Evolutionary conservation across 108 stramenopile species (phyloP).

Genomic region (Craspedostauros australis): DNA sequence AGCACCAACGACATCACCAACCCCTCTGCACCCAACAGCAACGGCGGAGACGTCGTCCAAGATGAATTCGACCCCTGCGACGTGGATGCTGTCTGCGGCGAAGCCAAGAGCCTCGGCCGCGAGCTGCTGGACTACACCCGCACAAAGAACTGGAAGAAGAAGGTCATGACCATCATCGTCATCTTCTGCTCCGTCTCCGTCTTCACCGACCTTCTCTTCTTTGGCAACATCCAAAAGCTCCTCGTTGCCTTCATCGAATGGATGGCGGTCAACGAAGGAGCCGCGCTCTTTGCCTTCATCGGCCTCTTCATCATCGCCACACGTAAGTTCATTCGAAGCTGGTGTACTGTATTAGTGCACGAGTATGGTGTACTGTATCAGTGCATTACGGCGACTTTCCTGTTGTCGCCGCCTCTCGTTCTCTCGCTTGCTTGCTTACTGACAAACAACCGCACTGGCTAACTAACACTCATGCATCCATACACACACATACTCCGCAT

Average conservation of each 20-base stretch:
- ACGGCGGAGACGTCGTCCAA: too few relatives aligned
- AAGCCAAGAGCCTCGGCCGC: conserved; percentile 3
- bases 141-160: conserved; percentile 30
- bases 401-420: too few relatives aligned
- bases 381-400: neutral
- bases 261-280: conserved; percentile 40
- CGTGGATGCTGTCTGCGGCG: too few relatives aligned
- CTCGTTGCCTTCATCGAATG: conserved; percentile 38
- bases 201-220: conserved; percentile 24
- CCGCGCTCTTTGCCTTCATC: conserved; percentile 57
- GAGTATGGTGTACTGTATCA: neutral
- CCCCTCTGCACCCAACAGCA: too few relatives aligned
- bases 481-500: neutral
- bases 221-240: conserved; percentile 16
- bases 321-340: conserved; percentile 9
- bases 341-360: neutral
- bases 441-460: neutral
- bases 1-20: too few relatives aligned
- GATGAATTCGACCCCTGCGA: too few relatives aligned
- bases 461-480: too few relatives aligned
- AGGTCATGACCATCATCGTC: conserved; percentile 22
- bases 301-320: conserved; percentile 56
- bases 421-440: neutral
- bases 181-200: conserved; percentile 2
- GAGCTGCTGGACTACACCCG: conserved; percentile 19